A percentile compares a stretch with the other conserved stretches of the same genome.
Conservation (phyloP, 108 stramenopile genomes). For the Aurantiochytrium sp. region DNA sequence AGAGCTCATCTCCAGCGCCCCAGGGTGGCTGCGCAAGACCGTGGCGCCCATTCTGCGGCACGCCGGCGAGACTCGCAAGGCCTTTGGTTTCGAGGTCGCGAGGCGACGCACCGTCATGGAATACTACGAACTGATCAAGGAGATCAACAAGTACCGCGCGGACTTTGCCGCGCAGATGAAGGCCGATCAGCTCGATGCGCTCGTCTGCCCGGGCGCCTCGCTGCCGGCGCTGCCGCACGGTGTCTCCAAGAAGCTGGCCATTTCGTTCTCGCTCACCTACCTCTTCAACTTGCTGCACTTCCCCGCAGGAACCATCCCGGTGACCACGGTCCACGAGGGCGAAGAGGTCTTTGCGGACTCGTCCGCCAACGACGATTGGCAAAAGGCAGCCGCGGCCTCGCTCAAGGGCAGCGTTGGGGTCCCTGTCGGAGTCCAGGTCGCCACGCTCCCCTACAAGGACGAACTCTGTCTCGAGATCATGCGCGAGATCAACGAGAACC, state of each 20-base stretch:
- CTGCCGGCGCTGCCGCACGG: constrained; percentile 51
- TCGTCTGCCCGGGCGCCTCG: constrained; percentile 40
- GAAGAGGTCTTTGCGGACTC: constrained; percentile 41
- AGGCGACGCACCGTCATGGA: constrained; percentile 14
- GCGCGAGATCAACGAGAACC: constrained; percentile 39
- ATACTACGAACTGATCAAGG: constrained; percentile 38
- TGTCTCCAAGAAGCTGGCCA: constrained; percentile 22
- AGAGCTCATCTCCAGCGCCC: neutral
- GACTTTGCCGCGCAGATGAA: constrained; percentile 19
- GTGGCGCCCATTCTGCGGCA: neutral
- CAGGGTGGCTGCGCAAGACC: neutral
- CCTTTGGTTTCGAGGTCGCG: neutral
- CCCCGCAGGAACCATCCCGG: constrained; percentile 53
- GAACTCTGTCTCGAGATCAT: constrained; percentile 47
- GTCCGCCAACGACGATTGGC: constrained; percentile 31
- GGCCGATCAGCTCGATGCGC: constrained; percentile 38
- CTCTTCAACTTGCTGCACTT: constrained; percentile 46
- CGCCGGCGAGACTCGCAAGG: neutral
- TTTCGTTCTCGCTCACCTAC: constrained; percentile 40
- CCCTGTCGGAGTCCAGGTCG: constrained; percentile 49
- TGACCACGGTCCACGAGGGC: constrained; percentile 41
- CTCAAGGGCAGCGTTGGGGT: constrained; percentile 42
- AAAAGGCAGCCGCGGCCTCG: constrained; percentile 27
- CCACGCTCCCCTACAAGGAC: constrained; percentile 45
- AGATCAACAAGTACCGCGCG: constrained; percentile 43